A percentile compares a stretch with the other conserved stretches of the same genome.
These are phyloP conservation scores for Neurospora sp. DNA, from an alignment of 495 filamentous ascomycete species.

Conservation along the genomic window DNA sequence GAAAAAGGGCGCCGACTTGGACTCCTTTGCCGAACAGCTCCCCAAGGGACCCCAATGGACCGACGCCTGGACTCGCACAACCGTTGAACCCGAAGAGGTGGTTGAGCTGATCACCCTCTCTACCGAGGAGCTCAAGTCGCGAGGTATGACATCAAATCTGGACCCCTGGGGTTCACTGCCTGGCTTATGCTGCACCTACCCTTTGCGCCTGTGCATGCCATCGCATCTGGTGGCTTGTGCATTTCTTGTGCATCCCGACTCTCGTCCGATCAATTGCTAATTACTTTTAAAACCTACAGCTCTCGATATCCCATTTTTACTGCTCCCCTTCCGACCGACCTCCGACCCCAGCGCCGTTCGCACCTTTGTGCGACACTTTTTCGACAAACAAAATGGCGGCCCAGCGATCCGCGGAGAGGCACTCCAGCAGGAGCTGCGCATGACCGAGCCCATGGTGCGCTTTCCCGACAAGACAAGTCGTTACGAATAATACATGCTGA, in stretches of 20 bases:
- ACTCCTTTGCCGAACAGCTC: slow-evolving; percentile 36
- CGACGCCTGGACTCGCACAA: slow-evolving; percentile 79
- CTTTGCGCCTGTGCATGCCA: neutral
- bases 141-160: slow-evolving; percentile 53
- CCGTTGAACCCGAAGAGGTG: slow-evolving; percentile 82
- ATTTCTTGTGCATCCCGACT: neutral
- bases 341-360: slow-evolving; percentile 85
- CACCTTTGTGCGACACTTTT: slow-evolving; percentile 89
- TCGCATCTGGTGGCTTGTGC: neutral
- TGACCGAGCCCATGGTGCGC: slow-evolving; percentile 87
- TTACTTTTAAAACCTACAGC: slow-evolving; percentile 39
- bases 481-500: slow-evolving; percentile 6
- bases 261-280: slow-evolving; percentile 24
- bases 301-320: slow-evolving; percentile 81
- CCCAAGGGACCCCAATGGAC: slow-evolving; percentile 68
- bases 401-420: slow-evolving; percentile 51
- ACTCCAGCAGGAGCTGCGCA: slow-evolving; percentile 75
- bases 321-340: slow-evolving; percentile 90
- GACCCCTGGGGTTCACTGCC: neutral
- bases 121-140: slow-evolving; percentile 82
- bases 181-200: slow-evolving; percentile 8
- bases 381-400: slow-evolving; percentile 49
- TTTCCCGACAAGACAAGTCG: neutral
- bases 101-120: slow-evolving; percentile 76
- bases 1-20: slow-evolving; percentile 41